phyloP scores from a whole-genome alignment of 148 eudicot genomes.

The Arbutus unedo region DNA sequence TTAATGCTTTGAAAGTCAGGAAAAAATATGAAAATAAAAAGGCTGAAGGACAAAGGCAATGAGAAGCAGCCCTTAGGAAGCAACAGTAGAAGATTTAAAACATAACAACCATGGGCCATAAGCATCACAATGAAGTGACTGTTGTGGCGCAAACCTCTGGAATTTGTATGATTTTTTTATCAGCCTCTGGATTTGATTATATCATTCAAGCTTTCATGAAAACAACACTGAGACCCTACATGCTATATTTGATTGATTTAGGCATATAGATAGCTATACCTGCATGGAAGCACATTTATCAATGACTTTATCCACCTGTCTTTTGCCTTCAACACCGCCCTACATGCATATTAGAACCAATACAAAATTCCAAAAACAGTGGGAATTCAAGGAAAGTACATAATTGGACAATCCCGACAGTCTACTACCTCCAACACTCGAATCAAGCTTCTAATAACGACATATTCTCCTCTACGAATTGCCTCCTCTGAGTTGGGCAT shows the following conservation, averaged over 20 bases:
- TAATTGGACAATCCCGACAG: slow-evolving; percentile 3
- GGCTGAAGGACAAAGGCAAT: background rate
- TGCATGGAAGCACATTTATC: slow-evolving; percentile 97
- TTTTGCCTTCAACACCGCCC: slow-evolving; percentile 99
- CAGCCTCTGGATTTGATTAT: background rate
- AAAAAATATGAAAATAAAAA: background rate
- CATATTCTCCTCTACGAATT: slow-evolving; percentile 88
- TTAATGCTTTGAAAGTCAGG: background rate
- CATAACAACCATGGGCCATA: background rate
- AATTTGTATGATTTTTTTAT: slow-evolving; percentile 1
- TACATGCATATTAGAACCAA: slow-evolving; percentile 31
- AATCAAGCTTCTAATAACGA: slow-evolving; percentile 87
- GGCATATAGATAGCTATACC: slow-evolving; percentile 39
- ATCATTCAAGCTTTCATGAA: slow-evolving; percentile 9
- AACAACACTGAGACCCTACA: slow-evolving; percentile 17
- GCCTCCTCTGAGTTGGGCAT: slow-evolving; percentile 74
- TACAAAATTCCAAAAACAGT: slow-evolving; percentile 13
- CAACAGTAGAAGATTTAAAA: slow-evolving; percentile 10
- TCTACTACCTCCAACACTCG: slow-evolving; percentile 79
- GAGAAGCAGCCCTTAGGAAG: background rate
- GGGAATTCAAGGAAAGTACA: slow-evolving; percentile 9
- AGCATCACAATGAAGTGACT: background rate
- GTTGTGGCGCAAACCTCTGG: background rate
- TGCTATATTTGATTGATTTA: slow-evolving; percentile 13
- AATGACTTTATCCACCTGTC: slow-evolving; percentile 89